Percentiles rank a stretch among this genome's conserved stretches.
These are phyloP conservation scores for Chlamydomonas incerta DNA, from an alignment of 139 green algal species.

Conservation along the genomic window DNA sequence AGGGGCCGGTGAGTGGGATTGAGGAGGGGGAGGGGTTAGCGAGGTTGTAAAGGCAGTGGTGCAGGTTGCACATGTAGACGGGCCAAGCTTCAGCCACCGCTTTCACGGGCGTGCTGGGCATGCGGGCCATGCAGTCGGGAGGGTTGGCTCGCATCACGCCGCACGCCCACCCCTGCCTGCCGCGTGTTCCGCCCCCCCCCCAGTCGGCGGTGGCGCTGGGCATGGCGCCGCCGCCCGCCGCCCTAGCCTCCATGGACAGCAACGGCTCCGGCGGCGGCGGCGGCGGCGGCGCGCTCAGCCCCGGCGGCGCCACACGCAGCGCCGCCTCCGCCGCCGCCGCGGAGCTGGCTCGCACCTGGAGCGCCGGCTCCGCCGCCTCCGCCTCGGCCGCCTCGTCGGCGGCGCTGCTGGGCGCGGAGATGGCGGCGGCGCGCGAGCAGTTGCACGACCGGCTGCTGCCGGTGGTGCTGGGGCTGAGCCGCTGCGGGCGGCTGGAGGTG, in stretches of 20 bases:
- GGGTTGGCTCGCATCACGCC: too few relatives aligned
- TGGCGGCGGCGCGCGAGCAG: constrained; percentile 42
- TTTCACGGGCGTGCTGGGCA: too few relatives aligned
- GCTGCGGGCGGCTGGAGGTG: constrained; percentile 30
- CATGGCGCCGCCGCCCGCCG: neutral
- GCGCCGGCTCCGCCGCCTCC: neutral
- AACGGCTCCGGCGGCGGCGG: neutral
- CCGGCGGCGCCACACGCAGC: neutral
- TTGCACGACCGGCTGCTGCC: constrained; percentile 77
- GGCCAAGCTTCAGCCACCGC: too few relatives aligned
- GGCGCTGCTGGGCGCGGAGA: constrained; percentile 19
- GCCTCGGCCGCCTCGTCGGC: neutral
- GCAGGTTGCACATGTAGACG: too few relatives aligned
- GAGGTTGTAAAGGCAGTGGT: too few relatives aligned
- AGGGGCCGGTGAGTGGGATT: too few relatives aligned
- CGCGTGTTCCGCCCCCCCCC: too few relatives aligned
- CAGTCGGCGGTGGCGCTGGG: constrained; percentile 30
- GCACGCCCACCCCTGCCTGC: too few relatives aligned
- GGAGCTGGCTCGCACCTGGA: neutral
- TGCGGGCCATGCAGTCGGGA: too few relatives aligned
- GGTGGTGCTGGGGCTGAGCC: constrained; percentile 79
- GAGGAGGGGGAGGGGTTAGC: too few relatives aligned
- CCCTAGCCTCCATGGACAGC: neutral
- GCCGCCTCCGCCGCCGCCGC: neutral
- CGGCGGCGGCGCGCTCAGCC: neutral